These are phyloP conservation scores for Monilinia laxa DNA, from an alignment of 2,329 filamentous ascomycete genomes.

Conservation along the genomic window DNA sequence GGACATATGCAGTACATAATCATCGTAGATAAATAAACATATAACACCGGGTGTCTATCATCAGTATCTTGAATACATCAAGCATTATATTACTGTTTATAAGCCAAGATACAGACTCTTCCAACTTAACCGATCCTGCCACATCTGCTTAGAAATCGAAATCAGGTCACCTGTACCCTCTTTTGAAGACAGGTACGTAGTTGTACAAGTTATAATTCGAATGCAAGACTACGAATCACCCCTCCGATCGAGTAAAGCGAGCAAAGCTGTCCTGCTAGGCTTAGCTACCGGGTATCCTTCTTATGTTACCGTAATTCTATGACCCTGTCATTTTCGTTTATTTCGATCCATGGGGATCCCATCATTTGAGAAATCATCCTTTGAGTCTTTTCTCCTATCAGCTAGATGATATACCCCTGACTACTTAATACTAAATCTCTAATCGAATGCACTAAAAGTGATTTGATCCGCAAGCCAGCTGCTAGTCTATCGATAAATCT, in stretches of 20 bases:
- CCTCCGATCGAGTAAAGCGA: slow-evolving; percentile 6
- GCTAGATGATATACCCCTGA: slow-evolving; percentile 17
- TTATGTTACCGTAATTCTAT: not conserved
- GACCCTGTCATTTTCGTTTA: not conserved
- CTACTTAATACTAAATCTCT: slow-evolving; percentile 11
- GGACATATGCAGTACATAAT: not conserved
- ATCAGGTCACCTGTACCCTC: slow-evolving; percentile 5
- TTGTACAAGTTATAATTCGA: slow-evolving; percentile 4
- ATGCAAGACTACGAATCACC: not conserved
- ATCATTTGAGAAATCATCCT: not conserved
- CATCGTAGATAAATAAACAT: not conserved
- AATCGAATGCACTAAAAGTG: not conserved
- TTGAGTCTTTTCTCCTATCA: not conserved
- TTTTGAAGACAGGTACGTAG: not conserved
- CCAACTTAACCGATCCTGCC: slow-evolving; percentile 14
- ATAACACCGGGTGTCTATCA: slow-evolving; percentile 2
- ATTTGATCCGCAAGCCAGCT: slow-evolving; percentile 8
- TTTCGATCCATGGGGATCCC: slow-evolving; percentile 15
- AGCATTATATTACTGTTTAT: slow-evolving; percentile 16
- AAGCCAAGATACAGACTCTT: not conserved
- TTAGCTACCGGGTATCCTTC: slow-evolving; percentile 9
- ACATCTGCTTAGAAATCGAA: slow-evolving; percentile 12
- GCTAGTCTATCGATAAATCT: slow-evolving; percentile 14
- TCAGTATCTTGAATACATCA: slow-evolving; percentile 4
- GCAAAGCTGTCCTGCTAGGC: slow-evolving; percentile 1